These are phyloP conservation scores for Aspergillus ruber DNA, from an alignment of 2,329 filamentous ascomycete genomes.

Conservation along the genomic window DNA sequence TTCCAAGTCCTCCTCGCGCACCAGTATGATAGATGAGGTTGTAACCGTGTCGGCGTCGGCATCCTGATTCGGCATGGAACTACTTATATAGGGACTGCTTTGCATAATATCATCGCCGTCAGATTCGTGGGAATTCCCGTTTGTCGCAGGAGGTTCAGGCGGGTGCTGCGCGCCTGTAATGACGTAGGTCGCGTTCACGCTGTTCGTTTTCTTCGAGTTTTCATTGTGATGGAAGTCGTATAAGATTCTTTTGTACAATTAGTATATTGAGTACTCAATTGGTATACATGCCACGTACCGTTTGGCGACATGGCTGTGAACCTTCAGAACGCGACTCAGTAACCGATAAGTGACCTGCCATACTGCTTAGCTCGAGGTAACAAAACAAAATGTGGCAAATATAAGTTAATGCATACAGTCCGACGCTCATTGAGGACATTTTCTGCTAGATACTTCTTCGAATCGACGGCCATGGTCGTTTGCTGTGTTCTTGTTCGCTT, in stretches of 20 bases:
- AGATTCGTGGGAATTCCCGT: conserved; percentile 33
- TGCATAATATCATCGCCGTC: conserved; percentile 57
- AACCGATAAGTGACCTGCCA: conserved; percentile 76
- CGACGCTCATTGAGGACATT: conserved; percentile 70
- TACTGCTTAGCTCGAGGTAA: conserved; percentile 1
- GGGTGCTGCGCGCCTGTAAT: conserved; percentile 62
- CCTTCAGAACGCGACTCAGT: conserved; percentile 72
- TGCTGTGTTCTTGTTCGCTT: neutral
- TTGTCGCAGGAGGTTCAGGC: conserved; percentile 26
- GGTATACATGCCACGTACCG: conserved; percentile 51
- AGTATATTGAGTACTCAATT: neutral
- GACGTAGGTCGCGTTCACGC: conserved; percentile 88
- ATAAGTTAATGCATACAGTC: conserved; percentile 48
- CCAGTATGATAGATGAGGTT: conserved; percentile 58
- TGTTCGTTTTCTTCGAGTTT: conserved; percentile 65
- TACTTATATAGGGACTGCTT: conserved; percentile 61
- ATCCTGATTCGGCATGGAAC: conserved; percentile 56
- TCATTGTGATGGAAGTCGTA: conserved; percentile 77
- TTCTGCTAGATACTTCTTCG: conserved; percentile 66
- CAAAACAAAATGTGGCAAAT: neutral
- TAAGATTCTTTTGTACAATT: conserved; percentile 58
- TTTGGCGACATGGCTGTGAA: conserved; percentile 84
- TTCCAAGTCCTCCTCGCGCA: conserved; percentile 65
- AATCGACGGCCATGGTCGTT: conserved; percentile 43
- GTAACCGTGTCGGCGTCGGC: conserved; percentile 45